phyloP scores from a whole-genome alignment of 2,329 filamentous ascomycete genomes.

The Verticillium zaregamsianum region DNA sequence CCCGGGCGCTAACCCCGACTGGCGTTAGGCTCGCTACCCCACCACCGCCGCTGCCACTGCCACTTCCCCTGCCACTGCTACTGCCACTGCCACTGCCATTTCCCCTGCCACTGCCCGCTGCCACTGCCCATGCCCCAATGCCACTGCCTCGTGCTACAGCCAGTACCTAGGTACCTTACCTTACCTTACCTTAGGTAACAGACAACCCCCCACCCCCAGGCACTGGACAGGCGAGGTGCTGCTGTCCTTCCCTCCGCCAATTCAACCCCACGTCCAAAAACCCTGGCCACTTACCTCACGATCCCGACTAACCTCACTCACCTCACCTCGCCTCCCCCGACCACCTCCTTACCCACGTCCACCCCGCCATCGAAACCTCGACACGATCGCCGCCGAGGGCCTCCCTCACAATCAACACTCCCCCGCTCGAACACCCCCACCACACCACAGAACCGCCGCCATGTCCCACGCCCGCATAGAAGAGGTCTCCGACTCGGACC shows the following conservation, averaged over 20 bases:
- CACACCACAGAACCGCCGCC: constrained; percentile 15
- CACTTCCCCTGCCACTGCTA: not conserved
- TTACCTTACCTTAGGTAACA: too few species aligned
- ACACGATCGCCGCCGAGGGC: not conserved
- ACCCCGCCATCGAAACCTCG: not conserved
- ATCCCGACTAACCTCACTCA: constrained; percentile 10
- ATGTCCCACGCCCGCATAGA: constrained; percentile 90
- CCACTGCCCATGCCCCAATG: too few species aligned
- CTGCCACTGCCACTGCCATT: not conserved
- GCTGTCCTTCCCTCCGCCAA: not conserved
- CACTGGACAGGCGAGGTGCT: not conserved
- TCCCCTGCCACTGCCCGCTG: too few species aligned
- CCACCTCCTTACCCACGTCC: constrained; percentile 2
- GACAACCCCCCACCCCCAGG: too few species aligned
- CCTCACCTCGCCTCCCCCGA: constrained; percentile 3
- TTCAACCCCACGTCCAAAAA: not conserved
- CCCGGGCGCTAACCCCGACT: not conserved
- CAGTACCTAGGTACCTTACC: too few species aligned
- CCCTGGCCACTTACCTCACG: constrained; percentile 2
- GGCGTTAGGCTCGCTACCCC: not conserved
- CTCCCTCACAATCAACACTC: not conserved
- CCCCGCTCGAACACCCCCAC: not conserved
- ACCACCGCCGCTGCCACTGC: too few species aligned
- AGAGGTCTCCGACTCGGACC: constrained; percentile 82
- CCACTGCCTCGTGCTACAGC: too few species aligned